These are phyloP conservation scores for Colletotrichum liaoningense DNA, from an alignment of 2,329 filamentous ascomycete genomes.

Conservation along the genomic window DNA sequence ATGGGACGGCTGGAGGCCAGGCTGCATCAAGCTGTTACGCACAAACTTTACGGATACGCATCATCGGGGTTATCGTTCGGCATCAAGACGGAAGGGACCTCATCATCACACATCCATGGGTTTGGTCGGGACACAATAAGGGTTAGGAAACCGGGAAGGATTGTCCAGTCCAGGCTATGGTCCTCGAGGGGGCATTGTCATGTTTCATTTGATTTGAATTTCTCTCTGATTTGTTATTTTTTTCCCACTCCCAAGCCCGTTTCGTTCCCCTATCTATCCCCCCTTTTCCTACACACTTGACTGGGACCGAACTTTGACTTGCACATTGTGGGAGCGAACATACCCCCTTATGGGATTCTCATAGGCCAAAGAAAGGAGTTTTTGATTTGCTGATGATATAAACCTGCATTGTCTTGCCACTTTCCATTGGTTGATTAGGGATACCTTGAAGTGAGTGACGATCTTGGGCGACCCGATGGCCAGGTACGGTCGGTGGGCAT, in stretches of 20 bases:
- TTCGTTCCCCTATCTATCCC: not conserved
- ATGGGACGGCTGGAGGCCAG: conserved; percentile 8
- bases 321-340: conserved; percentile 23
- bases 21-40: conserved; percentile 22
- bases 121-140: not conserved
- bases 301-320: not conserved
- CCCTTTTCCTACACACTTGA: not conserved
- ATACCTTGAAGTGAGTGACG: not conserved
- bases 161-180: conserved; percentile 6
- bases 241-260: not conserved
- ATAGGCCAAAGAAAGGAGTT: conserved; percentile 33
- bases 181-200: not conserved
- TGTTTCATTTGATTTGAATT: not conserved
- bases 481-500: not conserved
- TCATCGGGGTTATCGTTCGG: conserved; percentile 30
- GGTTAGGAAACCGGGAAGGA: conserved; percentile 5
- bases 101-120: conserved; percentile 17
- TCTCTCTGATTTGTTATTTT: not conserved
- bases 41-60: conserved; percentile 29
- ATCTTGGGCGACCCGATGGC: not conserved
- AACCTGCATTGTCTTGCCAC: not conserved
- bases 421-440: not conserved
- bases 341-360: conserved; percentile 25
- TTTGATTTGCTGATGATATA: conserved; percentile 1
- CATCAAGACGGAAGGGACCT: conserved; percentile 29